Evolutionary conservation across 352 stramenopile species (phyloP).

Genomic region (Pythium volutum): DNA sequence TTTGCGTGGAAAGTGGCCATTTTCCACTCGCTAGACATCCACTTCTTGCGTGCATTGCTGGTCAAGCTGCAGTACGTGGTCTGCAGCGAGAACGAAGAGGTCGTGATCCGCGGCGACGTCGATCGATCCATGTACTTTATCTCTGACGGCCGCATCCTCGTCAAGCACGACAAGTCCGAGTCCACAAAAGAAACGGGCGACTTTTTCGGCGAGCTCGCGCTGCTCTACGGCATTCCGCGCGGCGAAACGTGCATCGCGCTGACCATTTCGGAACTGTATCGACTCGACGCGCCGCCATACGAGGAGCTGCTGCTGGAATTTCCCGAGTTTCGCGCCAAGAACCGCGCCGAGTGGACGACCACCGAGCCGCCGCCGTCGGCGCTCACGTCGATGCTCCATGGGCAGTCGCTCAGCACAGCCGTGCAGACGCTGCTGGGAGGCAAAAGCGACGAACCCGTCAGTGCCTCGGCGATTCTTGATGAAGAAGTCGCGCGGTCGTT

Average conservation of each 20-base stretch:
- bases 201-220: constrained; percentile 56
- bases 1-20: constrained; percentile 52
- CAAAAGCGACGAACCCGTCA: constrained; percentile 1
- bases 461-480: constrained; percentile 23
- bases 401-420: constrained; percentile 10
- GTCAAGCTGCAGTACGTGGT: constrained; percentile 58
- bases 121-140: constrained; percentile 84
- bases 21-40: constrained; percentile 50
- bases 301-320: constrained; percentile 63
- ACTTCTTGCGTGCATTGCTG: constrained; percentile 59
- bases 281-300: constrained; percentile 56
- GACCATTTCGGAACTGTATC: constrained; percentile 59
- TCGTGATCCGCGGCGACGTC: constrained; percentile 71
- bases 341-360: constrained; percentile 54
- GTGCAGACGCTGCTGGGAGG: constrained; percentile 5
- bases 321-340: constrained; percentile 56
- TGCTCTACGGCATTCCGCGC: constrained; percentile 58
- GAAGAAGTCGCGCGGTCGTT: constrained; percentile 43
- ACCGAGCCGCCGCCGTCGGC: constrained; percentile 18
- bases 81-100: constrained; percentile 59
- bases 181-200: constrained; percentile 48
- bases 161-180: constrained; percentile 52
- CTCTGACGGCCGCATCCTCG: constrained; percentile 46
- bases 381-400: constrained; percentile 23
- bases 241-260: constrained; percentile 66